Base-by-base conservation (phyloP, 208 protist genomes). In the Jaenimonas drosophilae region DNA sequence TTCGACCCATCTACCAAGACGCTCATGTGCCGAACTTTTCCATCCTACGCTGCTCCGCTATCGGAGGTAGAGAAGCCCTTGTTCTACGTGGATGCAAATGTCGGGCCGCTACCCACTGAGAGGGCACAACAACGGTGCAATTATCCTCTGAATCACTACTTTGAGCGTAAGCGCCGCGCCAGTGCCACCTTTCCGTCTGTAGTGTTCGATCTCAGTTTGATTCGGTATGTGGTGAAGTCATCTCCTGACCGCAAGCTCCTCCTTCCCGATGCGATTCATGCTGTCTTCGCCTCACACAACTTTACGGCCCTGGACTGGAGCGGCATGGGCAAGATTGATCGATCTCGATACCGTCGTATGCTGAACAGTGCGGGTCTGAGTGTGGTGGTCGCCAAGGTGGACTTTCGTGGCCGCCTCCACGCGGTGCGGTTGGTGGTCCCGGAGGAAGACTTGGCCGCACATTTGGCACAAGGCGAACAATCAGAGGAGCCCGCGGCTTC, bases 211-310 rank as follows among this genome's bases (percentile, higher is more conserved):
- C 40, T 65, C 4, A 49, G 53, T 7, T 44, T 78, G 23, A 54
- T 76, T 12, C 58, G 63, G 24, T 47, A 63, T 36, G 54, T 86
- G 7, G 56, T 91, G 0, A 31, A 66, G 38, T 47, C 63, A 12
- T 73, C 83, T 7, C 78, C 83, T 6, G 76, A 86, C 42, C 57
- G 56, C 4, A 62, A 63, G 30, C 54, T 91, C 27, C 59, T 91
- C 2, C 51, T 73, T 29, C 54, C 68, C 39, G 83, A 91, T 50
- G 78, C 78, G 4, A 38, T 86, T 16, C 72, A 86, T 39, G 70
- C 76, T 19, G 52, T 88, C 7, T 57, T 86, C 26, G 44, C 49
- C 2, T 64, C 74, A 0, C 76, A 88, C 52, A 49, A 50, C 16
- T 37, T 75, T 24, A 16, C n/a, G 25, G 29, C 34, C 6, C 41